Evolutionary conservation across 805 yeast genomes (phyloP).

Genomic region (Yamadazyma nakazawae): DNA sequence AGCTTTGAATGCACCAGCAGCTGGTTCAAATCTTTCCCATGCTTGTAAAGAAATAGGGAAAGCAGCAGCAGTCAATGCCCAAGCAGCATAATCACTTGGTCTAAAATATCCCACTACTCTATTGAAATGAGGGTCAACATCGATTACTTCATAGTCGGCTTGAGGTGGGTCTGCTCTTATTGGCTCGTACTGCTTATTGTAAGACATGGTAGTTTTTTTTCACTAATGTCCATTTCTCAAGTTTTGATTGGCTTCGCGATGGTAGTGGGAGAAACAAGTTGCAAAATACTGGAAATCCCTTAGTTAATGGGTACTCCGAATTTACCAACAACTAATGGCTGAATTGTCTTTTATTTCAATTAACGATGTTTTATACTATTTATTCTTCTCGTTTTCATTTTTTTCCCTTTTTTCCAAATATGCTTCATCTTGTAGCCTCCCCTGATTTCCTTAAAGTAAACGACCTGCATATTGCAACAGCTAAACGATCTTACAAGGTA

Average conservation of each 20-base stretch:
- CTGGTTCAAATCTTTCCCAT: constrained; percentile 44
- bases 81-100: constrained; percentile 55
- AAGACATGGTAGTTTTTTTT: constrained; percentile 29
- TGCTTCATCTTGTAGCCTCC: too few species aligned
- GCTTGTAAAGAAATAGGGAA: constrained; percentile 40
- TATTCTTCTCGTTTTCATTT: too few species aligned
- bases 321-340: too few species aligned
- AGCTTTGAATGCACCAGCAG: constrained; percentile 38
- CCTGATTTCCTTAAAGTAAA: too few species aligned
- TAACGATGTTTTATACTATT: too few species aligned
- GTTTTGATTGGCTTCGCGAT: constrained; percentile 32
- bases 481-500: too few species aligned
- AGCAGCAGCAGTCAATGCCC: constrained; percentile 42
- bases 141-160: constrained; percentile 53
- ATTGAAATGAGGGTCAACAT: constrained; percentile 71
- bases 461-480: too few species aligned
- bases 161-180: constrained; percentile 37
- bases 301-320: neutral
- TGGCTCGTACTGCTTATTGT: constrained; percentile 37
- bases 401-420: too few species aligned
- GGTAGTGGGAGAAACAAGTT: neutral
- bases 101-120: constrained; percentile 75
- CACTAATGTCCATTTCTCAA: constrained; percentile 20
- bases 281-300: neutral
- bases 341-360: too few species aligned